phyloP scores from a whole-genome alignment of 352 stramenopile species.

The Vaucheria bursata region DNA sequence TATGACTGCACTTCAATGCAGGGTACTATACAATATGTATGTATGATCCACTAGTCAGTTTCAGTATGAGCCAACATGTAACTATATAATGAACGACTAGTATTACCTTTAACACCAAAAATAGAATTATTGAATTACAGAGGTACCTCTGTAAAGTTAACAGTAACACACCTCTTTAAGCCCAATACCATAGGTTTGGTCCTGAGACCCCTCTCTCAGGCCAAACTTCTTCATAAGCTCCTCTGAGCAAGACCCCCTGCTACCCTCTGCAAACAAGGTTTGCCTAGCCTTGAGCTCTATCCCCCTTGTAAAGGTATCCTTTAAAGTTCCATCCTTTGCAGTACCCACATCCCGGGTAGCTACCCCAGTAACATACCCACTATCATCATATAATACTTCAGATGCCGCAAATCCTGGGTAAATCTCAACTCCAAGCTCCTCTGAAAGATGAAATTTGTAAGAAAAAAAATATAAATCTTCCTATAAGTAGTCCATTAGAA shows the following conservation, averaged over 20 bases:
- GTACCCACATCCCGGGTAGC: conserved; percentile 97
- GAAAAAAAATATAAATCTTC: too few species aligned
- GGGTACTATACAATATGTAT: too few species aligned
- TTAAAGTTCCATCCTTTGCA: conserved; percentile 85
- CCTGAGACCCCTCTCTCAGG: conserved; percentile 67
- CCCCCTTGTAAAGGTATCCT: conserved; percentile 90
- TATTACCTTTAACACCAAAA: too few species aligned
- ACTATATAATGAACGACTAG: too few species aligned
- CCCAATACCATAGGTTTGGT: conserved; percentile 96
- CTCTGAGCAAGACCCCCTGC: conserved; percentile 82
- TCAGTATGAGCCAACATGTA: too few species aligned
- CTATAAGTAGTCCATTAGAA: too few species aligned
- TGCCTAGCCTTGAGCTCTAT: conserved; percentile 91
- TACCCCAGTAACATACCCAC: conserved; percentile 72
- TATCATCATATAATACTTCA: conserved; percentile 59
- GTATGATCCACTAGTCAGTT: too few species aligned
- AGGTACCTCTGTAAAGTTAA: conserved; percentile 47
- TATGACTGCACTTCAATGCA: too few species aligned
- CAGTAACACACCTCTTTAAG: conserved; percentile 81
- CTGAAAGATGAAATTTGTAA: too few species aligned
- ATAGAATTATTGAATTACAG: not conserved
- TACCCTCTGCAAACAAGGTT: conserved; percentile 96
- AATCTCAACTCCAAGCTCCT: conserved; percentile 96
- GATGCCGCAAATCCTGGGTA: conserved; percentile 92
- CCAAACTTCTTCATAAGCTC: conserved; percentile 83